Percentiles rank a stretch among this genome's conserved stretches.
Conservation (phyloP, 176 grass and related monocot species). For the Musa acuminata region DNA sequence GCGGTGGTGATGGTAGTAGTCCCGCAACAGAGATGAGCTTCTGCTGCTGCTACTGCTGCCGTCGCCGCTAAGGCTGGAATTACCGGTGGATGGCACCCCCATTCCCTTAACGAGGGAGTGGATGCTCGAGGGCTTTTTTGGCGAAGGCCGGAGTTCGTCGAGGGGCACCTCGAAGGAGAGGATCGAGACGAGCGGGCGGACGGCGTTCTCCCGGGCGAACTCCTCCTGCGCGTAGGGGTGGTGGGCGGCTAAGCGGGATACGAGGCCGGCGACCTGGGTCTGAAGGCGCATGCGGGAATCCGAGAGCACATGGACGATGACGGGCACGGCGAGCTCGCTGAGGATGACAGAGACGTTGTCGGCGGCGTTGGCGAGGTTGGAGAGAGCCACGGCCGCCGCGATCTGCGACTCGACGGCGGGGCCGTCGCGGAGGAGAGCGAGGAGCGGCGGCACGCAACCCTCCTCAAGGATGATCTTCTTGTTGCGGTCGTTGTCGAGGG, state of each 20-base stretch:
- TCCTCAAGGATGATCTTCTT: constrained; percentile 18
- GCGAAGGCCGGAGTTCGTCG: not conserved
- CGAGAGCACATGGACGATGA: constrained; percentile 10
- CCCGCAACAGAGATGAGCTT: not conserved
- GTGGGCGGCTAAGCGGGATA: constrained; percentile 10
- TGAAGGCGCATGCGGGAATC: constrained; percentile 16
- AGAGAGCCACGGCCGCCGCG: constrained; percentile 9
- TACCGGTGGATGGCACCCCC: not conserved
- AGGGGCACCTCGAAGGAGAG: constrained; percentile 18
- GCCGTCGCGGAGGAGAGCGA: constrained; percentile 14
- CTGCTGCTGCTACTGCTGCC: too few relatives aligned
- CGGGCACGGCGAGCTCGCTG: not conserved
- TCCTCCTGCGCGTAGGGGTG: constrained; percentile 7
- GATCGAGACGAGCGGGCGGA: constrained; percentile 14
- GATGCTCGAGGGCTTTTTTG: constrained; percentile 11
- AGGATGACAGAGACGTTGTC: not conserved
- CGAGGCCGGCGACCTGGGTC: not conserved
- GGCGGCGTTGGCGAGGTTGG: constrained; percentile 9
- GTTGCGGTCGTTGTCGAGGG: constrained; percentile 14
- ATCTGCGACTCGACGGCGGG: constrained; percentile 11
- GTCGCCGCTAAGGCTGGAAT: not conserved
- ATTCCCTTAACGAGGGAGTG: constrained; percentile 4
- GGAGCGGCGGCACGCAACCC: constrained; percentile 2
- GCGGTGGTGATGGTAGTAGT: constrained; percentile 3
- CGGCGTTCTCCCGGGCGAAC: constrained; percentile 13